Evolutionary conservation across 108 stramenopile genomes (phyloP), one percentile per base, ranked within the genome.

Genomic region (Nannochloropsis salina): DNA sequence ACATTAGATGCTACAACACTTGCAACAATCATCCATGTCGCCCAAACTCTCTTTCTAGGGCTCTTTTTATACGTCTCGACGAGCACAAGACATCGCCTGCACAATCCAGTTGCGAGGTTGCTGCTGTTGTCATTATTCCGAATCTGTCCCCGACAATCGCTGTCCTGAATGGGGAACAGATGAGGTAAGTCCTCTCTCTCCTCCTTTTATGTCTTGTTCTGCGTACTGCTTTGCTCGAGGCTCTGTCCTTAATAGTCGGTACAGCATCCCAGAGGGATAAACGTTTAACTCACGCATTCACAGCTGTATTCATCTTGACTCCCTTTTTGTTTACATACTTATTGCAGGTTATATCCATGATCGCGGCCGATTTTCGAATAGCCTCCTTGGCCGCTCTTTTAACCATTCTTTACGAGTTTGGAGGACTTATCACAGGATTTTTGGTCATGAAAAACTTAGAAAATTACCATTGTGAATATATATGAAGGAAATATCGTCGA

Each of bases 391-490:
- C 61, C 20, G 61, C 61, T n/a, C 61, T 74, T 6, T n/a, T 74
- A 0, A n/a, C 61, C 61, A 74, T 74, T 74, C n/a, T 74, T n/a
- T 74, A 74, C n/a, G 61, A 15, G 2, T 74, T n/a, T 74, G 61
- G 61, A 4, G 61, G 61, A n/a, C 61, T 74, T 74, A 74, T 74
- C 20, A 74, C 61, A 74, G 61, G 61, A n/a, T 74, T 15, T 15
- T n/a, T 74, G 61, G 61, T 74, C 20, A n/a, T 74, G 61, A 15
- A 74, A n/a, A 74, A 74, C 6, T 74, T 15, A n/a, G n/a, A 74
- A 1, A 74, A 74, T n/a, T 74, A 74, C 61, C 61, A 74, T n/a
- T 74, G 61, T n/a, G 61, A 74, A 74, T 74, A 74, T n/a, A 74
- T 74, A n/a, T 74, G 61, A 74, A n/a, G 31, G 0, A 31, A 31